Base-by-base conservation (phyloP, 495 filamentous ascomycete genomes). In the Melanomma pulvis-pyrius region DNA sequence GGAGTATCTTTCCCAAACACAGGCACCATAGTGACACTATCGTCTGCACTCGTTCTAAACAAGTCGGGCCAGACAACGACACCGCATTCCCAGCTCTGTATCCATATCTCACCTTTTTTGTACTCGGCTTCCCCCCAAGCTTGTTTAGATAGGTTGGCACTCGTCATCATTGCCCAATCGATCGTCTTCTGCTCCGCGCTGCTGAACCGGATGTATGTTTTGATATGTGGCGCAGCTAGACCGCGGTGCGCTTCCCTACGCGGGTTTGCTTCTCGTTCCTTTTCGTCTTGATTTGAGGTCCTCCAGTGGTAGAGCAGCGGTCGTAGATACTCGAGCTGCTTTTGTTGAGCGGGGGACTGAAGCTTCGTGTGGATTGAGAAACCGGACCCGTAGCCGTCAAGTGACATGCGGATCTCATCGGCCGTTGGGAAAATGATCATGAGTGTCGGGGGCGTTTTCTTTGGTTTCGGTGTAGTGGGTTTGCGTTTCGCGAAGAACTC, bases 181-280 rank as follows among this genome's bases (percentile, higher is more conserved):
- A 96, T 90, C 0, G 65, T 74, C 1, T 76, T 75, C 65, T 81
- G 78, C 1, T 63, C 70, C 7, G 73, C 50, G 57, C 85, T 77
- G 11, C 80, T 72, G 71, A 88, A 96, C 4, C 91, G 86, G 50
- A 93, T 86, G 63, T 94, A 97, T 0, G 92, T 96, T 74, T 97
- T 97, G 68, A 96, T 90, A 72, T 97, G 92, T 0, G 92, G 92
- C 2, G 92, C 92, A 3, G 92, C 92, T n/a, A 85, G 82, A n/a
- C 85, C 80, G 48, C 92, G 82, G 12, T 88, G 85, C 25, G 85
- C 83, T 44, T 83, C 36, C 26, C 67, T n/a, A 25, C 28, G 30
- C 30, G 30, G 5, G 4, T 4, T 34, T 12, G 17, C n/a, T 44
- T 44, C 39, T 17, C n/a, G 8, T 22, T 50, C 21, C 30, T 24